Evolutionary conservation across 169 alveolate genomes (phyloP).

Genomic region (Plasmodium billcollinsi): DNA sequence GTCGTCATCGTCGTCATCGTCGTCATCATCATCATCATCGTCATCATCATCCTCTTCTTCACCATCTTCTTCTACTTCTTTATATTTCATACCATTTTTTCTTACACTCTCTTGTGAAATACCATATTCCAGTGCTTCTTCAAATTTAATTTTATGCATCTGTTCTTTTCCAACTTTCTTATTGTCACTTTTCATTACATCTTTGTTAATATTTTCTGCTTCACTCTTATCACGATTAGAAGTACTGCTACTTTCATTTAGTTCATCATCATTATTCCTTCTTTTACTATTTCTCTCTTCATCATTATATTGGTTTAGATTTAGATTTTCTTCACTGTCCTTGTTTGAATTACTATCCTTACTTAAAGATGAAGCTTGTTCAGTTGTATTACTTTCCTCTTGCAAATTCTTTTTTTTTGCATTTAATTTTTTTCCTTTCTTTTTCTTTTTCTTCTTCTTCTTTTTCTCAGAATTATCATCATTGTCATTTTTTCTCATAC

Average conservation of each 20-base stretch:
- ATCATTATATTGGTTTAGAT: background rate
- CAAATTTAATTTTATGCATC: conserved; percentile 27
- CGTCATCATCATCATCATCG: conserved; percentile 26
- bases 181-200: background rate
- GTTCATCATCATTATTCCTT: background rate
- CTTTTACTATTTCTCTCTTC: background rate
- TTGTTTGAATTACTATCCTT: background rate
- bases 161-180: background rate
- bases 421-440: background rate
- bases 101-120: conserved; percentile 18
- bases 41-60: conserved; percentile 32
- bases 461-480: conserved; percentile 1
- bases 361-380: background rate
- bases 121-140: conserved; percentile 68
- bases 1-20: conserved; percentile 14
- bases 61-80: conserved; percentile 5
- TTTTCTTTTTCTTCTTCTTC: conserved; percentile 9
- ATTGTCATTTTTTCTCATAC: conserved; percentile 61
- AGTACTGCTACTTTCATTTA: background rate
- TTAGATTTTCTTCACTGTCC: background rate
- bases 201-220: background rate
- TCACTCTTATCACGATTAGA: background rate
- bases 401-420: conserved; percentile 3
- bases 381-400: background rate
- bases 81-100: conserved; percentile 6